These are phyloP conservation scores for Colletotrichum chrysophilum DNA, from an alignment of 2,329 filamentous ascomycete species.

Conservation along the genomic window DNA sequence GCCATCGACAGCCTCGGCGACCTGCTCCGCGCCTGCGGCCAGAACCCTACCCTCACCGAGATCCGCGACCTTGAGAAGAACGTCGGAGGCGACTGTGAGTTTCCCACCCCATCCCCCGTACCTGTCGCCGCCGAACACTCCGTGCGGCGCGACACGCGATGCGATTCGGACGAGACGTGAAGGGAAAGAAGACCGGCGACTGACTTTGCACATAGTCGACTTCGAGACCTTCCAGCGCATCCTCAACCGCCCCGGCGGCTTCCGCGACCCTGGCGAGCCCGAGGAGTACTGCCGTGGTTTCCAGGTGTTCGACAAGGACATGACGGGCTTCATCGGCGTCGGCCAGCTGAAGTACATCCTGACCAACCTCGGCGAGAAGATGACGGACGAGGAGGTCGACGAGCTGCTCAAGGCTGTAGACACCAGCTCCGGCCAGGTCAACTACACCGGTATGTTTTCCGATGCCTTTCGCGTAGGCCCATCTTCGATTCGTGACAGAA, in stretches of 20 bases:
- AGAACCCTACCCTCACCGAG: constrained; percentile 95
- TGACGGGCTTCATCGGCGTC: constrained; percentile 97
- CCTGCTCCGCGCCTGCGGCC: constrained; percentile 92
- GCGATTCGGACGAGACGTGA: background rate
- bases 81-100: constrained; percentile 89
- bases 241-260: constrained; percentile 95
- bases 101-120: accelerated
- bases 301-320: constrained; percentile 99
- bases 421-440: constrained; percentile 94
- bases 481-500: background rate
- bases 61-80: constrained; percentile 91
- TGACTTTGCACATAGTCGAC: constrained; percentile 69
- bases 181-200: background rate
- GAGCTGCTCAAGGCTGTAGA: constrained; percentile 98
- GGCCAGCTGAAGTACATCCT: constrained; percentile 98
- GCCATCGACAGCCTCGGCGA: constrained; percentile 87
- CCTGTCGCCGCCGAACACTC: background rate
- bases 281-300: constrained; percentile 99
- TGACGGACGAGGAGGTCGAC: constrained; percentile 98
- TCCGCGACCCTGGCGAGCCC: constrained; percentile 96
- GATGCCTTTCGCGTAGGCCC: too few relatives aligned
- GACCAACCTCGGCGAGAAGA: constrained; percentile 98
- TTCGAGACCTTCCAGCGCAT: constrained; percentile 97
- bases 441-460: constrained; percentile 80
- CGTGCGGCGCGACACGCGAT: background rate